Evolutionary conservation across 495 filamentous ascomycete species (phyloP), one percentile per base, ranked within the genome.

Genomic region (Penicillium fimorum): DNA sequence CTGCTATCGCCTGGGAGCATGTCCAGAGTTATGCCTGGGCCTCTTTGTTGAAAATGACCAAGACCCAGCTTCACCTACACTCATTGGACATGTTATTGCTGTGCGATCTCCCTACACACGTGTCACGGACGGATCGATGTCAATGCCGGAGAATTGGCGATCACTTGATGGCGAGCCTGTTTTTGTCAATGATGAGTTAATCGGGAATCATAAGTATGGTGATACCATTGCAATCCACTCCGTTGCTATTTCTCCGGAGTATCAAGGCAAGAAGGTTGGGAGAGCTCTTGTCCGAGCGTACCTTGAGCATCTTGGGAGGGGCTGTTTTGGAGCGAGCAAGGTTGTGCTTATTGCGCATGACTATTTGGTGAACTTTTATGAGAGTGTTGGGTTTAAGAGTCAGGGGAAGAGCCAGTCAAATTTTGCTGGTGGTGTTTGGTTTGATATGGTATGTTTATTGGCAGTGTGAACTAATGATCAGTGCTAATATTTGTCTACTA

Each of bases 291-390:
- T 68, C 1, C 57, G 44, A 24, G 55, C 55, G 4, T 68, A 68
- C 46, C 38, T 63, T n/a, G 43, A 59, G 24, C 59, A 64, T 51
- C 51, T 66, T 15, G 47, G 24, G n/a, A 50, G 20, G 24, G 30
- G 22, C 0, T 29, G n/a, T 1, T 18, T 50, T 10, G 22, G 10
- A 11, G 55, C 46, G 10, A 53, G 53, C 13, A 43, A 47, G 9
- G 32, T 59, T n/a, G 35, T 63, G 15, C 47, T 66, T 15, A 58
- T 68, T 53, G 59, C 57, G 11, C 65, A 66, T 59, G 62, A 63
- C 29, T 56, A 68, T 38, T 54, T 66, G 55, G 44, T 68, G 13
- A 25, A 40, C 10, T 68, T 68, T 50, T 68, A 67, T 61, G 65
- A 63, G 38, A 55, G 59, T 46, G 50, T 30, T 17, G 62, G 65